A percentile compares a stretch with the other conserved stretches of the same genome.
phyloP scores from a whole-genome alignment of 2,329 filamentous ascomycete species.

The Venturia nashicola region DNA sequence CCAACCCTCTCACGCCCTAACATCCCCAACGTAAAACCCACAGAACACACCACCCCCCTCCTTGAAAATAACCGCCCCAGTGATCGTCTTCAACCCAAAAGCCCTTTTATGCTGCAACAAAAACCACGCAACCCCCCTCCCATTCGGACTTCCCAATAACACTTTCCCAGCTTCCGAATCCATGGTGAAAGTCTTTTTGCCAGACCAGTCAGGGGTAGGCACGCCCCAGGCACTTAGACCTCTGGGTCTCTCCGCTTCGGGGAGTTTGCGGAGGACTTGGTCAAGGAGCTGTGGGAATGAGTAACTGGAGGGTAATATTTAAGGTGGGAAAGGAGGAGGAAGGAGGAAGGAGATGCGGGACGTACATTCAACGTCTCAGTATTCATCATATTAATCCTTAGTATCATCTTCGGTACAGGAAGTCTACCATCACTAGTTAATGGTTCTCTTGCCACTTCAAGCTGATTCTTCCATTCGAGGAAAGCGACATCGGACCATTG shows the following conservation, averaged over 20 bases:
- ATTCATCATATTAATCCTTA: neutral
- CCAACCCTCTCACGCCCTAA: too few species aligned
- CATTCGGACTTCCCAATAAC: constrained; percentile 11
- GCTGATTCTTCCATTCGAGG: neutral
- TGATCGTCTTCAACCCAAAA: constrained; percentile 7
- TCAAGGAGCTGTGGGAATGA: neutral
- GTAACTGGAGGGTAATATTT: neutral
- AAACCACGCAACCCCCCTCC: constrained; percentile 10
- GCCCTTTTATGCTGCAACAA: constrained; percentile 11
- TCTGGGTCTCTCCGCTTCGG: neutral
- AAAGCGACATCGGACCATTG: constrained; percentile 4
- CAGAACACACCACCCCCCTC: neutral
- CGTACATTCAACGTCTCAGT: neutral
- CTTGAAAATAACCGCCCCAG: neutral
- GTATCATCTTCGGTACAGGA: neutral
- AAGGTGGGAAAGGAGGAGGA: too few species aligned
- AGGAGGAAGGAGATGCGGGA: neutral
- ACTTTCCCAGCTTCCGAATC: constrained; percentile 1
- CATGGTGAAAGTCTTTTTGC: neutral
- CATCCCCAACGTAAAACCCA: neutral
- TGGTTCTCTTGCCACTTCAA: neutral
- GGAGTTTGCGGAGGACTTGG: neutral
- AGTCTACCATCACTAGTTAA: neutral
- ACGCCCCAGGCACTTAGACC: neutral
- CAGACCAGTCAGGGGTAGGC: neutral